These are phyloP conservation scores for Immersiporthe knoxdaviesiana DNA, from an alignment of 2,329 filamentous ascomycete genomes.

Conservation along the genomic window DNA sequence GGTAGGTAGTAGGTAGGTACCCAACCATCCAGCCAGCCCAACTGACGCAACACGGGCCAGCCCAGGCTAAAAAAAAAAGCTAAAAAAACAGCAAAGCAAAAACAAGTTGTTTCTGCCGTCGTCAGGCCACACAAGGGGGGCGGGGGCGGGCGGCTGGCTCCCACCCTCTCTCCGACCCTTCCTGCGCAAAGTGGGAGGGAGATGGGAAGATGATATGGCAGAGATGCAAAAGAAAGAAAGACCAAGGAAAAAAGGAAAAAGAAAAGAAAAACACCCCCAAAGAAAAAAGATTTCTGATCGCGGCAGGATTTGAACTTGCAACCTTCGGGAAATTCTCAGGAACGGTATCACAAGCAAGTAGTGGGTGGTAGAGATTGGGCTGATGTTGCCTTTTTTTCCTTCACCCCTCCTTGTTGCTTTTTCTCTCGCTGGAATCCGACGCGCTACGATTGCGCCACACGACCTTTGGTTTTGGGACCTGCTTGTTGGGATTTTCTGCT, in stretches of 20 bases:
- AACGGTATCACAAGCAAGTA: not conserved
- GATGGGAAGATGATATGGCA: not conserved
- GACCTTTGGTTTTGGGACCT: not conserved
- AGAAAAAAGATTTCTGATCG: not conserved
- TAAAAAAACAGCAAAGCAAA: no score
- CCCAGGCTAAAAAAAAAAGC: no score
- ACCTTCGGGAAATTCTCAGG: slow-evolving; percentile 7
- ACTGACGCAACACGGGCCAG: not conserved
- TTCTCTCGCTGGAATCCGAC: slow-evolving; percentile 20
- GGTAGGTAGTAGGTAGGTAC: not conserved
- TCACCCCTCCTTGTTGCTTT: not conserved
- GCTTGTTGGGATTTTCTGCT: not conserved
- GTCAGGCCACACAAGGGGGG: not conserved
- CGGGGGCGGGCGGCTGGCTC: no score
- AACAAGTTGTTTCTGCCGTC: not conserved
- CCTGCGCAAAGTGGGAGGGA: not conserved
- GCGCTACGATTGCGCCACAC: slow-evolving; percentile 7
- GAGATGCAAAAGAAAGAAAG: not conserved
- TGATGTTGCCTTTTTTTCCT: no score
- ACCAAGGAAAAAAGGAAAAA: not conserved
- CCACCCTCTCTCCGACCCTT: no score
- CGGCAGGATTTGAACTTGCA: slow-evolving; percentile 12
- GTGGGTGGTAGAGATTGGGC: not conserved
- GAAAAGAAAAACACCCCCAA: not conserved
- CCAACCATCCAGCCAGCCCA: not conserved